Evolutionary conservation across 305 asterid species (phyloP).

Genomic region (Solanum chacoense): DNA sequence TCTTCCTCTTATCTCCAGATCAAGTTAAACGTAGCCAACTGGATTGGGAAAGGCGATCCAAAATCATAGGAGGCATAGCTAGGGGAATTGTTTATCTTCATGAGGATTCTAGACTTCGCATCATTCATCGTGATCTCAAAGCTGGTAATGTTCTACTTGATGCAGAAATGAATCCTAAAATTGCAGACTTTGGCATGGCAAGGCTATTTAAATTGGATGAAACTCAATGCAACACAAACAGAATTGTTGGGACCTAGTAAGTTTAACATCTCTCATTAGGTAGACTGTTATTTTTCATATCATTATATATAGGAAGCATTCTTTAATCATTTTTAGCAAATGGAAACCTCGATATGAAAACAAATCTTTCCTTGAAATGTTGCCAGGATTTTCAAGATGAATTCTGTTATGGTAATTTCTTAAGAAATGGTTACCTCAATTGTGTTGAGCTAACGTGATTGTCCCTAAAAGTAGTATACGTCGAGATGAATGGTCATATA

Average conservation of each 20-base stretch:
- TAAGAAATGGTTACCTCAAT: neutral
- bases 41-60: constrained; percentile 16
- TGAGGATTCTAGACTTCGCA: constrained; percentile 19
- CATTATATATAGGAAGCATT: neutral
- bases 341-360: neutral
- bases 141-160: neutral
- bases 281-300: neutral
- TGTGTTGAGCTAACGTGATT: neutral
- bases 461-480: neutral
- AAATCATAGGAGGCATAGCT: constrained; percentile 12
- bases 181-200: constrained; percentile 30
- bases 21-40: neutral
- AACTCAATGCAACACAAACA: constrained; percentile 10
- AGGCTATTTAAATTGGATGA: constrained; percentile 10
- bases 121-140: constrained; percentile 12
- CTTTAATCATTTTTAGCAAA: neutral
- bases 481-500: neutral
- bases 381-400: too few relatives aligned
- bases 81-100: constrained; percentile 21
- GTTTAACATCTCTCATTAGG: neutral
- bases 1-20: neutral
- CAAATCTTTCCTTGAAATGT: neutral
- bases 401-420: too few relatives aligned
- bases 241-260: constrained; percentile 23
- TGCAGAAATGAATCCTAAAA: neutral